Evolutionary conservation across 1,139 yeast genomes (phyloP).

Genomic region (Yamadazyma diddensiae): DNA sequence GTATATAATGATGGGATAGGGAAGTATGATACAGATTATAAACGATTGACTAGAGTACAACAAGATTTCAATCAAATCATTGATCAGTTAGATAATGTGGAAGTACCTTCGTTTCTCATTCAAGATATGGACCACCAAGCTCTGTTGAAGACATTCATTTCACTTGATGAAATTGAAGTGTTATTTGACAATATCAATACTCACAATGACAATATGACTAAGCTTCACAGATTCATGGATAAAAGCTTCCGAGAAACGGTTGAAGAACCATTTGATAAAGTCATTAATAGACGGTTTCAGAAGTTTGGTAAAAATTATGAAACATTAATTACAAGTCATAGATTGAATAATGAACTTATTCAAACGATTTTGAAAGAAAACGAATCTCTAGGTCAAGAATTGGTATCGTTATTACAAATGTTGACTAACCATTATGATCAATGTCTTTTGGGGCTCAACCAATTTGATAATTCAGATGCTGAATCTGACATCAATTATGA

Average conservation of each 20-base stretch:
- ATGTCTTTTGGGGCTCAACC: conserved; percentile 45
- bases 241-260: conserved; percentile 17
- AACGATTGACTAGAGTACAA: conserved; percentile 21
- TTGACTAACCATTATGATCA: conserved; percentile 83
- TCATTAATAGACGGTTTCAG: conserved; percentile 15
- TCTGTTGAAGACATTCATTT: conserved; percentile 31
- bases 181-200: conserved; percentile 27
- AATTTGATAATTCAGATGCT: conserved; percentile 9
- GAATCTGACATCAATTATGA: conserved; percentile 19
- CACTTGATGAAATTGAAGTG: conserved; percentile 30
- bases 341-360: conserved; percentile 13
- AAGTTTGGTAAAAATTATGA: conserved; percentile 21
- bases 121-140: conserved; percentile 4
- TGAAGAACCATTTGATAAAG: conserved; percentile 14
- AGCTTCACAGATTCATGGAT: conserved; percentile 21
- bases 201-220: conserved; percentile 26
- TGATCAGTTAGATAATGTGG: conserved; percentile 20
- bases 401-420: conserved; percentile 67
- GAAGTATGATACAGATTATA: conserved; percentile 13
- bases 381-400: conserved; percentile 58
- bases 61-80: conserved; percentile 26
- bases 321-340: conserved; percentile 17
- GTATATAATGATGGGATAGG: conserved; percentile 13
- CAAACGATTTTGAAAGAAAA: conserved; percentile 38
- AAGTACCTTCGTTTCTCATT: conserved; percentile 28